Evolutionary conservation across 352 stramenopile genomes (phyloP), one percentile per base, ranked within the genome.

Genomic region (Globisporangium abappressorium): DNA sequence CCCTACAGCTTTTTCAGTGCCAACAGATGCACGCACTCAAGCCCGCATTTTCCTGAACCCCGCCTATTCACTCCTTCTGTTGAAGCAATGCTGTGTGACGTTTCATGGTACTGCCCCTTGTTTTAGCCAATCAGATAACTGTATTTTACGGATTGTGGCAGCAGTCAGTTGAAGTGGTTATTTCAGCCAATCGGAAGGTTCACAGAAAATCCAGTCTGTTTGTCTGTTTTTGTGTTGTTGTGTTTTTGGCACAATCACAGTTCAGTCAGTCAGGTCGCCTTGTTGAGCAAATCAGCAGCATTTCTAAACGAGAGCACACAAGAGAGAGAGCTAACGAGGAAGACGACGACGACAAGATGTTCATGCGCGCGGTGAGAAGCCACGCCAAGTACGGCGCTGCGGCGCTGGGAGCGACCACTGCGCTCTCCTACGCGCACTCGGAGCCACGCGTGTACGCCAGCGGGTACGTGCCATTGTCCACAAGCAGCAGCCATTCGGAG

Each of bases 361-460:
- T 88, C 72, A 59, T 66, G 64, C 80, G 76, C 57, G 70, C 61
- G 38, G 36, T 81, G 61, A 70, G 72, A 26, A 72, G 67, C 57
- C 75, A 80, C 62, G 63, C 54, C 18, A 79, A 75, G 65, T 62
- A 82, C 26, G 72, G 70, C 46, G 74, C 74, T 41, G 80, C 72
- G 60, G 74, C 69, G 30, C 64, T 89, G 20, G 70, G 72, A 49
- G 73, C 77, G 7, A 76, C 82, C 15, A 55, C 82, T 53, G 53
- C 78, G 20, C 64, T 81, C 15, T 74, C 71, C 18, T 55, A 71
- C 20, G 66, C 76, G 24, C 78, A 65, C 43, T 68, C 77, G 0
- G 85, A 93, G 65, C 75, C 81, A 68, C 83, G 80, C 15, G 79
- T 93, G 59, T 91, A 92, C 67, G 78, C 80, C 4, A 92, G 85